phyloP scores from a whole-genome alignment of 2,329 filamentous ascomycete genomes.

The Ceratocystis eucalypticola region DNA sequence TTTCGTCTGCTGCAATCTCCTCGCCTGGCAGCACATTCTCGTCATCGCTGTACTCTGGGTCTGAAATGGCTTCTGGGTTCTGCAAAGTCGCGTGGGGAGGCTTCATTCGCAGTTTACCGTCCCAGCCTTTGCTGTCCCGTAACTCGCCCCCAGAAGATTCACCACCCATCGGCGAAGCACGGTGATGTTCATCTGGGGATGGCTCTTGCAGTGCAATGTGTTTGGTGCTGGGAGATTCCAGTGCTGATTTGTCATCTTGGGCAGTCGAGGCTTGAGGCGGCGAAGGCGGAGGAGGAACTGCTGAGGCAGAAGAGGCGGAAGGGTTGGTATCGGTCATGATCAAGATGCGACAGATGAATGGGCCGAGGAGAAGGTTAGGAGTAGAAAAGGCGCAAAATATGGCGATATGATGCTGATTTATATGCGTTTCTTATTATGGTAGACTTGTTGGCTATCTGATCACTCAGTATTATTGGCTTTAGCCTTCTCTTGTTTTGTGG shows the following conservation, averaged over 20 bases:
- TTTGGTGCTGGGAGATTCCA: neutral
- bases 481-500: too few relatives aligned
- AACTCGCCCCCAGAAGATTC: conserved; percentile 32
- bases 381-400: neutral
- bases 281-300: neutral
- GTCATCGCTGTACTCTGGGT: conserved; percentile 70
- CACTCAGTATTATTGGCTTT: too few relatives aligned
- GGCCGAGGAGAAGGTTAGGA: neutral
- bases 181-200: conserved; percentile 17
- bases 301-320: neutral
- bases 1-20: conserved; percentile 68
- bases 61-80: conserved; percentile 71
- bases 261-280: conserved; percentile 12
- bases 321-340: neutral
- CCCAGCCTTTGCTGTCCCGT: conserved; percentile 59
- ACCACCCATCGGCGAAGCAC: conserved; percentile 23
- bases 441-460: too few relatives aligned
- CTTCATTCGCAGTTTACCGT: conserved; percentile 66
- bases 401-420: too few relatives aligned
- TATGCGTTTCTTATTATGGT: too few relatives aligned
- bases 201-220: conserved; percentile 40
- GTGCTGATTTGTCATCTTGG: neutral
- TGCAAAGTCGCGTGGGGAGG: conserved; percentile 38
- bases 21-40: conserved; percentile 57
- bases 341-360: neutral